Evolutionary conservation across 768 basidiomycete genomes (phyloP).

Genomic region (Russula abietina): DNA sequence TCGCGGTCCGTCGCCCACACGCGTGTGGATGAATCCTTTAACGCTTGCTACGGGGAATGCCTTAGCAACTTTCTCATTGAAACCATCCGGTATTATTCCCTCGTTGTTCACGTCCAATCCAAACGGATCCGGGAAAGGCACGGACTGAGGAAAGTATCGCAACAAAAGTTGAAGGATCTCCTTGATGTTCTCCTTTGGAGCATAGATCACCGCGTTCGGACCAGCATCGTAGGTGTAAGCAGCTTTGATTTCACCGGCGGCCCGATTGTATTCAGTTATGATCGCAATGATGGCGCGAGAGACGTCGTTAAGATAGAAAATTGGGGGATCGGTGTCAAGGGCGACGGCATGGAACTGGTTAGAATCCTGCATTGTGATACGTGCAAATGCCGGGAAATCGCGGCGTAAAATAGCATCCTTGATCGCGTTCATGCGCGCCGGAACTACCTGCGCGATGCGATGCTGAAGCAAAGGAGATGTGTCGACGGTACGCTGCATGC

Average conservation of each 20-base stretch:
- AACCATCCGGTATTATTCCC: constrained; percentile 58
- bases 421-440: constrained; percentile 78
- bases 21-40: constrained; percentile 85
- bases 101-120: constrained; percentile 40
- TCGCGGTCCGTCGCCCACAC: constrained; percentile 87
- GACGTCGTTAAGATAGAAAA: constrained; percentile 99
- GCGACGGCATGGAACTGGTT: constrained; percentile 99
- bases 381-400: constrained; percentile 87
- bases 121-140: constrained; percentile 72
- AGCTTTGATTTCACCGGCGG: constrained; percentile 66
- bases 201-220: constrained; percentile 97
- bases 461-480: constrained; percentile 84
- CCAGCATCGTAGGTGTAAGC: constrained; percentile 99
- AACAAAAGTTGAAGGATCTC: constrained; percentile 72
- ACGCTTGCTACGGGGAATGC: constrained; percentile 71
- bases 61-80: constrained; percentile 74
- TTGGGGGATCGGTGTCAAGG: constrained; percentile 94
- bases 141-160: constrained; percentile 82
- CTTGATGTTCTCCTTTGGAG: constrained; percentile 66
- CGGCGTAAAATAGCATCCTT: constrained; percentile 65
- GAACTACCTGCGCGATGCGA: constrained; percentile 83
- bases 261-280: constrained; percentile 88
- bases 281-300: constrained; percentile 87
- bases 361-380: constrained; percentile 93
- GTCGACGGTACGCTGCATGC: constrained; percentile 97